Conservation (phyloP, 2,329 filamentous ascomycete genomes). For the Trichoderma sp. region DNA sequence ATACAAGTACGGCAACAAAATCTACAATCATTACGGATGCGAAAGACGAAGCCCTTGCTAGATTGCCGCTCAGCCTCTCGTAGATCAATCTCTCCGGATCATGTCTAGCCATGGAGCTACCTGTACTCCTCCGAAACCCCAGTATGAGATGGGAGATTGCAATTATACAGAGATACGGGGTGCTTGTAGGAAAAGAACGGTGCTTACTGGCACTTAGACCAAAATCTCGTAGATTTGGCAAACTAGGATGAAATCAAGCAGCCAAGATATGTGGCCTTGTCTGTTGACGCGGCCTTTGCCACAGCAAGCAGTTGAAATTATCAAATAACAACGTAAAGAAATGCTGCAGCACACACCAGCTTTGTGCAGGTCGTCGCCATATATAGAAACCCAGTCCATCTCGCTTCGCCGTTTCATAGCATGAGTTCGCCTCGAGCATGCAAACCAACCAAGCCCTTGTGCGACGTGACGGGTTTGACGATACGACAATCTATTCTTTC, state of each 20-base stretch:
- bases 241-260: not conserved
- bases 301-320: not conserved
- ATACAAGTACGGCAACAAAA: not conserved
- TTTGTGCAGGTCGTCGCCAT: not conserved
- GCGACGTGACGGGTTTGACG: not conserved
- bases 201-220: not conserved
- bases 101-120: not conserved
- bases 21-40: not conserved
- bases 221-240: not conserved
- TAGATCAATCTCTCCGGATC: constrained; percentile 2
- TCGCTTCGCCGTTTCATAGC: constrained; percentile 6
- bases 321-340: not conserved
- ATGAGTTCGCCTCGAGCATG: not conserved
- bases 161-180: not conserved
- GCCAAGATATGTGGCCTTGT: not conserved
- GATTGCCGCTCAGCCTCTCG: not conserved
- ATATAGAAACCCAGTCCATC: not conserved
- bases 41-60: not conserved
- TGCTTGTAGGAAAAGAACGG: not conserved
- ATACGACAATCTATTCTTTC: not conserved
- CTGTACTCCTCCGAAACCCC: not conserved
- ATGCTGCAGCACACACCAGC: not conserved
- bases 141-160: not conserved
- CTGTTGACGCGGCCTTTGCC: not conserved
- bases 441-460: constrained; percentile 4